Percentiles rank a stretch among this genome's conserved stretches.
Evolutionary conservation across 2,329 filamentous ascomycete genomes (phyloP).

Genomic region (Fusarium sp.): DNA sequence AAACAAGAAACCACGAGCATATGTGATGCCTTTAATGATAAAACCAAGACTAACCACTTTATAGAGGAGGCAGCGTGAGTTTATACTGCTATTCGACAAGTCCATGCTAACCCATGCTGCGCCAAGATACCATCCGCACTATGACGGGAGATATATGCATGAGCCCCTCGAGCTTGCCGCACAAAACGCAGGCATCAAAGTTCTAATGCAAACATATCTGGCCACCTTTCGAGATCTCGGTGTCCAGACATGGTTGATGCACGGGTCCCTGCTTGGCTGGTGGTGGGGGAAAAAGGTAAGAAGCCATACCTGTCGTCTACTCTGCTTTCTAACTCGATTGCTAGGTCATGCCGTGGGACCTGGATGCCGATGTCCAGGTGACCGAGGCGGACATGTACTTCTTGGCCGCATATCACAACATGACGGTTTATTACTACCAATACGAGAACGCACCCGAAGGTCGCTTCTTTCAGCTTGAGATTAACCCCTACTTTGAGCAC

Average conservation of each 20-base stretch:
- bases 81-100: not conserved
- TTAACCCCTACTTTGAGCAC: conserved; percentile 58
- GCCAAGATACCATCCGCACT: conserved; percentile 45
- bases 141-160: conserved; percentile 55
- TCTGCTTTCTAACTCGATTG: conserved; percentile 9
- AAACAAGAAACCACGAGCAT: not conserved
- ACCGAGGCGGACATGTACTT: conserved; percentile 73
- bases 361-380: conserved; percentile 81
- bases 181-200: conserved; percentile 70
- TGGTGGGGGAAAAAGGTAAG: conserved; percentile 78
- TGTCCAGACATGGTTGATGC: conserved; percentile 85
- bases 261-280: conserved; percentile 87
- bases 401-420: conserved; percentile 76
- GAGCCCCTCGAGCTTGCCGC: conserved; percentile 63
- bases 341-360: conserved; percentile 81
- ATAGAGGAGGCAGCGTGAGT: conserved; percentile 41
- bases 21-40: not conserved
- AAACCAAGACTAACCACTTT: conserved; percentile 8
- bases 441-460: conserved; percentile 52
- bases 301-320: not conserved
- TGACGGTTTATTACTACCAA: conserved; percentile 60
- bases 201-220: conserved; percentile 79
- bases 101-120: conserved; percentile 20
- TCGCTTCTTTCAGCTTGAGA: conserved; percentile 61
- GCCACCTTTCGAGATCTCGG: conserved; percentile 73